Base-by-base conservation (phyloP, 2,329 filamentous ascomycete genomes). In the Aureobasidium sp. region DNA sequence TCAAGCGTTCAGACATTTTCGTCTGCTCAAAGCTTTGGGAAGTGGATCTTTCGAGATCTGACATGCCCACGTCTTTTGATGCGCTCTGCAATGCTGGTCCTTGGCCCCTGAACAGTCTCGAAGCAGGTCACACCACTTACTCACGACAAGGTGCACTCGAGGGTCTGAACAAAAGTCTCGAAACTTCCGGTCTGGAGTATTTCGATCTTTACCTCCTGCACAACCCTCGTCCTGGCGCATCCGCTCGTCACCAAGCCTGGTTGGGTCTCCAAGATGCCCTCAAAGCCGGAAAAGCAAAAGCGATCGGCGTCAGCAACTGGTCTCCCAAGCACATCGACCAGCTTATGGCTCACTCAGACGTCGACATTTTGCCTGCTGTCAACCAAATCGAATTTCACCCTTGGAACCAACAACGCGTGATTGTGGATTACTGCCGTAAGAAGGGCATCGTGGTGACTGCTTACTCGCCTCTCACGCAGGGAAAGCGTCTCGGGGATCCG, bases 351-450 rank as follows among this genome's bases (percentile, higher is more conserved):
- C 81, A 79, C 65, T 81, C 81, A 14, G 76, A 74, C 40, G 68
- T 78, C 2, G 84, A 77, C 4, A 16, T 52, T 74, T 81, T 83
- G 45, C 84, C 83, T 16, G 77, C 79, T 37, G 80, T 84, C 2
- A 85, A 86, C 62, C 84, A 87, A 63, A 79, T 86, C 57, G 81
- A 84, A 76, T 74, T 86, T 24, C 83, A 86, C 62, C 83, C 83
- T 0, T 86, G 81, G 81, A 79, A 75, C 60, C 83, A 86, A 63
- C 80, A 83, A 62, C 73, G 74, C 35, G 72, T 73, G 8, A 71
- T 78, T 34, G 74, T 76, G 34, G 66, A 71, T 22, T 81, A 81
- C 64, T 79, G 74, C 66, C 66, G 74, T 42, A 61, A 70, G 52
- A 76, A 81, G 64, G 70, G 70, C 55, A 83, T 84, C 56, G 69